Conservation (phyloP, 495 filamentous ascomycete species). For the Saxophila tyrrhenica region DNA sequence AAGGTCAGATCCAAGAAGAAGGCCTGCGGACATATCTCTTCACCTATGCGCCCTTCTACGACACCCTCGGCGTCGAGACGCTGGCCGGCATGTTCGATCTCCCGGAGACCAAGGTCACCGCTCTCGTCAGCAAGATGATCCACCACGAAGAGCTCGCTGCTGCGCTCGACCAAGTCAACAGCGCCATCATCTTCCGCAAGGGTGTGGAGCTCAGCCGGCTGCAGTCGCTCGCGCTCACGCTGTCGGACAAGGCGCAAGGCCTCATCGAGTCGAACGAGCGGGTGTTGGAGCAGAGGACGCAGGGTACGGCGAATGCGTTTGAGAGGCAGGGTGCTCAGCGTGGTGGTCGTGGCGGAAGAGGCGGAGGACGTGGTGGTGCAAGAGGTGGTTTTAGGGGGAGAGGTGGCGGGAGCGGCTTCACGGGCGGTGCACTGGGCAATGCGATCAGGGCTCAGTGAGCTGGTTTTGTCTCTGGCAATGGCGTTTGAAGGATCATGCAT, state of each 20-base stretch:
- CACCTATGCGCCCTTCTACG: slow-evolving; percentile 98
- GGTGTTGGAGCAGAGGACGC: slow-evolving; percentile 89
- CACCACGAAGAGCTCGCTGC: slow-evolving; percentile 95
- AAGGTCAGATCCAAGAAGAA: slow-evolving; percentile 96
- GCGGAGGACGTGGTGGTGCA: slow-evolving; percentile 37
- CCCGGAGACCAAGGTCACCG: slow-evolving; percentile 71
- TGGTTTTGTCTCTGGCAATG: not conserved
- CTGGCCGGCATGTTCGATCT: slow-evolving; percentile 95
- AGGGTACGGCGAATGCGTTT: slow-evolving; percentile 89
- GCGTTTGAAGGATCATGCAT: too few relatives aligned
- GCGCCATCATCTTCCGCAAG: slow-evolving; percentile 97
- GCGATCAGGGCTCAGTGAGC: slow-evolving; percentile 21
- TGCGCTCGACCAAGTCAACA: slow-evolving; percentile 94
- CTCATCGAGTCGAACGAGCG: slow-evolving; percentile 97
- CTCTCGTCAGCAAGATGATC: slow-evolving; percentile 99
- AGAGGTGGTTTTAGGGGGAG: slow-evolving; percentile 7
- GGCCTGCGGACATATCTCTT: slow-evolving; percentile 97
- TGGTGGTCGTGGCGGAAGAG: slow-evolving; percentile 51
- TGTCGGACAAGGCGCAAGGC: slow-evolving; percentile 89
- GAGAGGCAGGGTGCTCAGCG: slow-evolving; percentile 72
- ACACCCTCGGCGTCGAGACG: slow-evolving; percentile 77
- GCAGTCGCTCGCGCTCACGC: slow-evolving; percentile 84
- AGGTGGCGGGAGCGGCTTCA: slow-evolving; percentile 20
- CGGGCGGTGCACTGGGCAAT: slow-evolving; percentile 22
- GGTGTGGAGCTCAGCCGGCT: slow-evolving; percentile 93